Evolutionary conservation across 2,329 filamentous ascomycete genomes (phyloP).

Genomic region (Nigrospora sphaerica): DNA sequence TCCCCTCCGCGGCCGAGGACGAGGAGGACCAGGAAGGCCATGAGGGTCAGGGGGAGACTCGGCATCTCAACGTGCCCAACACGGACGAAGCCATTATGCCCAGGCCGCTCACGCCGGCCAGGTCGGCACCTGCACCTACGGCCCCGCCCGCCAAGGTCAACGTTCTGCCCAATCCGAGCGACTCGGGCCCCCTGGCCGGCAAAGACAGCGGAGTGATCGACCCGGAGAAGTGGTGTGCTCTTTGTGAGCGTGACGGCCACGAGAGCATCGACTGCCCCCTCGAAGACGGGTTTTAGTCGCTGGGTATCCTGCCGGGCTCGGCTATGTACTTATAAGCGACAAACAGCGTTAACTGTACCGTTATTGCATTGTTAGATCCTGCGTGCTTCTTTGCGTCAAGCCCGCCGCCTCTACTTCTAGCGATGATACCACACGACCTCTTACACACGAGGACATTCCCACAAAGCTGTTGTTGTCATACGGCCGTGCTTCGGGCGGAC

Average conservation of each 20-base stretch:
- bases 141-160: conserved; percentile 32
- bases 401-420: conserved; percentile 1
- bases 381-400: neutral
- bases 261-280: conserved; percentile 93
- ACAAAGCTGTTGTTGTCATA: too few relatives aligned
- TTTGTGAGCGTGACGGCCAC: conserved; percentile 94
- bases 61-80: conserved; percentile 28
- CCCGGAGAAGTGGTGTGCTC: conserved; percentile 87
- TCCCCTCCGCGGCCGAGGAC: too few relatives aligned
- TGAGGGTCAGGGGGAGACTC: conserved; percentile 26
- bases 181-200: conserved; percentile 63
- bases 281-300: conserved; percentile 64
- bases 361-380: neutral
- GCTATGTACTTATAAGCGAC: too few relatives aligned
- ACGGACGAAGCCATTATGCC: conserved; percentile 38
- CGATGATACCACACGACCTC: neutral
- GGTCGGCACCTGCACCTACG: conserved; percentile 33
- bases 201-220: conserved; percentile 75
- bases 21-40: conserved; percentile 3
- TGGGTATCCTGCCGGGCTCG: neutral
- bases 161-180: conserved; percentile 55
- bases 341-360: neutral
- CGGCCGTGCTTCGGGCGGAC: too few relatives aligned
- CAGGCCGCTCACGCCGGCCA: conserved; percentile 47
- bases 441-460: neutral